Conservation (phyloP, 2,329 filamentous ascomycete genomes). For the Colletotrichum chlorophyti region DNA sequence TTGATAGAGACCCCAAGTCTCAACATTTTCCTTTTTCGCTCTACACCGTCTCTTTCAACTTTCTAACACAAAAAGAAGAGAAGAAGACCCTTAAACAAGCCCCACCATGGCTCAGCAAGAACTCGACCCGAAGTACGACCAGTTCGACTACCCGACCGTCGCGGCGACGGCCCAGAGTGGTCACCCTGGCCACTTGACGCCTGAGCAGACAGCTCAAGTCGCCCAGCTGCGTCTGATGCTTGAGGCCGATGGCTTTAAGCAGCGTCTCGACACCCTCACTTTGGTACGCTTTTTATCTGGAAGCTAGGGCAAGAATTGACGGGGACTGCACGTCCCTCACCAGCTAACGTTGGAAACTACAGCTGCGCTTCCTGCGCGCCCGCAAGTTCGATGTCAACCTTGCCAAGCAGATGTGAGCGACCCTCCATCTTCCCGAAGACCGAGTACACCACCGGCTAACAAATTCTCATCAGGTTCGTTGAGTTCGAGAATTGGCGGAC, state of each 20-base stretch:
- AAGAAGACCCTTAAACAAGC: constrained; percentile 17
- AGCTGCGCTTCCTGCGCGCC: constrained; percentile 90
- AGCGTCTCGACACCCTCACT: constrained; percentile 90
- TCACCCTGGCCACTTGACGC: constrained; percentile 86
- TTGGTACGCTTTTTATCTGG: constrained; percentile 63
- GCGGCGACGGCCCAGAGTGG: constrained; percentile 74
- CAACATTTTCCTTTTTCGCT: not conserved
- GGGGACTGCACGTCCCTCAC: not conserved
- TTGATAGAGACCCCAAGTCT: constrained; percentile 23
- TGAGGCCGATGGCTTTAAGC: constrained; percentile 81
- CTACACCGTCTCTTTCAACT: constrained; percentile 21
- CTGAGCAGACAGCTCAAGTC: constrained; percentile 88
- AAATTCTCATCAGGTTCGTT: constrained; percentile 72
- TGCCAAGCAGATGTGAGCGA: constrained; percentile 81
- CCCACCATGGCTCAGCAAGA: constrained; percentile 39
- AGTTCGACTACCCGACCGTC: constrained; percentile 90
- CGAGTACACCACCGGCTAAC: not conserved
- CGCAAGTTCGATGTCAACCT: constrained; percentile 91
- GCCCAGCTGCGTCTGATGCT: constrained; percentile 84
- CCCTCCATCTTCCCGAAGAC: not conserved
- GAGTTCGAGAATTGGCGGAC: constrained; percentile 92
- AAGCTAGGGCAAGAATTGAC: constrained; percentile 16
- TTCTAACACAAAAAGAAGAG: constrained; percentile 11
- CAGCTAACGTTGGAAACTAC: constrained; percentile 27
- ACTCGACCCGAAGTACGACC: constrained; percentile 89